phyloP scores from a whole-genome alignment of 495 filamentous ascomycete genomes.

The Hypomontagnella submonticulosa region DNA sequence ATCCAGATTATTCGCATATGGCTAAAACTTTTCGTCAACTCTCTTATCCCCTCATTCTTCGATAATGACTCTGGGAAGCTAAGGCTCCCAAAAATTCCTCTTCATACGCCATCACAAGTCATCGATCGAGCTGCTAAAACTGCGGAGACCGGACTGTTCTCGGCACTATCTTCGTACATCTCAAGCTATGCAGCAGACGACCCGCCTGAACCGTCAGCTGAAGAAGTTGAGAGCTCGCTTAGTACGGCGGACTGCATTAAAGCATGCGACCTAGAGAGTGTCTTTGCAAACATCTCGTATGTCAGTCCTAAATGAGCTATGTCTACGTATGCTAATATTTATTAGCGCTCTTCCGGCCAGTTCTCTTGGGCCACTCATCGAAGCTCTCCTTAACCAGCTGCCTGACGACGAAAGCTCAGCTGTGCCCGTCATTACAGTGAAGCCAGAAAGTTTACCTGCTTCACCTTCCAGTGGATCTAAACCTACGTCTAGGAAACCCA shows the following conservation, averaged over 20 bases:
- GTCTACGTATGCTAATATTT: constrained; percentile 13
- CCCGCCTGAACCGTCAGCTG: constrained; percentile 95
- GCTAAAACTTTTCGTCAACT: constrained; percentile 96
- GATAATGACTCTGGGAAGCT: constrained; percentile 74
- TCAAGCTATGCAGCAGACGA: constrained; percentile 99
- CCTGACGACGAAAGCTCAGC: constrained; percentile 84
- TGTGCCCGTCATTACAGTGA: constrained; percentile 79
- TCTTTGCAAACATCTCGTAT: constrained; percentile 87
- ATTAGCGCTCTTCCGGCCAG: constrained; percentile 73
- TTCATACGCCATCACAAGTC: constrained; percentile 91
- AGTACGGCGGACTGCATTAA: constrained; percentile 95
- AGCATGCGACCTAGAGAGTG: constrained; percentile 83
- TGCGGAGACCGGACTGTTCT: constrained; percentile 85
- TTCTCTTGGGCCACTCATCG: constrained; percentile 73
- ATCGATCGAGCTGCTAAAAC: constrained; percentile 85
- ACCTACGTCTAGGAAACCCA: constrained; percentile 59
- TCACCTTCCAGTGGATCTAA: constrained; percentile 70
- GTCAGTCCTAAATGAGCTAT: constrained; percentile 39
- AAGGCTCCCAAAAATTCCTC: constrained; percentile 82
- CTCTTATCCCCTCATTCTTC: constrained; percentile 87
- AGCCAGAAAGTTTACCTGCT: constrained; percentile 75
- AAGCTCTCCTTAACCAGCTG: constrained; percentile 80
- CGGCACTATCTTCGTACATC: constrained; percentile 93
- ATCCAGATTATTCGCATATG: constrained; percentile 84
- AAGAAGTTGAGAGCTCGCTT: constrained; percentile 94